A percentile compares a stretch with the other conserved stretches of the same genome.
Evolutionary conservation across 202 grass and related monocot genomes (phyloP).

Genomic region (Digitaria exilis): DNA sequence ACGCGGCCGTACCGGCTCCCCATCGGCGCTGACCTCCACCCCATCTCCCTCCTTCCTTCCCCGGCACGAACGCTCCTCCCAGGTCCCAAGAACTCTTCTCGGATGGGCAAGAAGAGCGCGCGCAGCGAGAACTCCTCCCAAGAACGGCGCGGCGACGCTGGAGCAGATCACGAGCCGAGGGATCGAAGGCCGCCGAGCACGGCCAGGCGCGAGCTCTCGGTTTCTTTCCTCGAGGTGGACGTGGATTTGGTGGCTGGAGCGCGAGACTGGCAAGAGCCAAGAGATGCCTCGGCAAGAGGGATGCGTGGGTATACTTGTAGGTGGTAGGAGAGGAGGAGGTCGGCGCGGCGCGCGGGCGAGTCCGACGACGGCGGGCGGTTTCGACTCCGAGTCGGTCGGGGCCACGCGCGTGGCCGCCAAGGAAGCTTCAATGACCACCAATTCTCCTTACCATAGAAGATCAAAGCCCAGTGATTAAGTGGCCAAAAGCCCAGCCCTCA

Average conservation of each 20-base stretch:
- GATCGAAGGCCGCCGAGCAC: neutral
- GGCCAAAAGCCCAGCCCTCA: neutral
- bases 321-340: constrained; percentile 11
- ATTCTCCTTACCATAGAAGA: no score
- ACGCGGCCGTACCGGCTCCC: constrained; percentile 41
- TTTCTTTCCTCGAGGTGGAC: neutral
- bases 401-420: constrained; percentile 3
- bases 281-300: neutral
- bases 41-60: constrained; percentile 1
- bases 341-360: neutral
- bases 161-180: neutral
- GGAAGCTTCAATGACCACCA: neutral
- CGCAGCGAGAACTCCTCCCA: neutral
- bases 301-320: constrained; percentile 8
- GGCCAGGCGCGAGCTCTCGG: neutral
- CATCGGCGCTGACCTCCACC: constrained; percentile 16
- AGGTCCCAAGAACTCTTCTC: neutral
- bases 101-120: no score
- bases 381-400: neutral
- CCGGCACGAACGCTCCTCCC: neutral
- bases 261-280: neutral
- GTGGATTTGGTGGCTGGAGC: neutral
- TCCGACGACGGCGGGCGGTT: neutral
- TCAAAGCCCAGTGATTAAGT: neutral
- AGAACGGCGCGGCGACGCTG: neutral